Conservation (phyloP, 495 filamentous ascomycete species). For the Aspergillus diversus region DNA sequence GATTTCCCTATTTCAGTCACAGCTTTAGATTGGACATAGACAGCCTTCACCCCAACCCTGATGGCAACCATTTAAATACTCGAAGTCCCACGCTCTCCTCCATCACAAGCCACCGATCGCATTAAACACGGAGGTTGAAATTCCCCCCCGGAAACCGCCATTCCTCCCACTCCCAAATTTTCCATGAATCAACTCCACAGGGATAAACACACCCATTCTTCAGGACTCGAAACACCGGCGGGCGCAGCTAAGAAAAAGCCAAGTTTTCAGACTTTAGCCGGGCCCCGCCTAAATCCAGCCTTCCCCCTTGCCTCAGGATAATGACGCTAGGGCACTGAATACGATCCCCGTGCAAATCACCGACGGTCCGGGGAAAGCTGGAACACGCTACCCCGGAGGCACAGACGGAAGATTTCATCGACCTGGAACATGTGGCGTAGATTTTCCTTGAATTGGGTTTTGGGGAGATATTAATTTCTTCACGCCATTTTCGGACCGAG, state of each 20-base stretch:
- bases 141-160: too few relatives aligned
- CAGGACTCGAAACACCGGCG: background rate
- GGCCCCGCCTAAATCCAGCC: background rate
- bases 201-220: background rate
- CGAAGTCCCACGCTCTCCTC: too few relatives aligned
- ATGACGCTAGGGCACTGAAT: too few relatives aligned
- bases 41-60: too few relatives aligned
- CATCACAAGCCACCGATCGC: too few relatives aligned
- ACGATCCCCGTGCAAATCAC: too few relatives aligned
- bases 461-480: background rate
- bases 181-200: background rate
- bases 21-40: too few relatives aligned
- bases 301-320: too few relatives aligned
- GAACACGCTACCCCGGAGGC: background rate
- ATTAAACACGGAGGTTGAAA: too few relatives aligned
- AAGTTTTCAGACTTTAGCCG: background rate
- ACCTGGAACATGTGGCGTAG: background rate
- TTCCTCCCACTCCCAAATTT: background rate
- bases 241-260: background rate
- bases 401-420: background rate
- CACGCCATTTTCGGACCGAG: background rate
- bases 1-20: too few relatives aligned
- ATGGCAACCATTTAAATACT: too few relatives aligned
- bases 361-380: too few relatives aligned
- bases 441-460: conserved; percentile 1